Evolutionary conservation across 2,329 filamentous ascomycete species (phyloP).

Genomic region (Xylogone sp.): DNA sequence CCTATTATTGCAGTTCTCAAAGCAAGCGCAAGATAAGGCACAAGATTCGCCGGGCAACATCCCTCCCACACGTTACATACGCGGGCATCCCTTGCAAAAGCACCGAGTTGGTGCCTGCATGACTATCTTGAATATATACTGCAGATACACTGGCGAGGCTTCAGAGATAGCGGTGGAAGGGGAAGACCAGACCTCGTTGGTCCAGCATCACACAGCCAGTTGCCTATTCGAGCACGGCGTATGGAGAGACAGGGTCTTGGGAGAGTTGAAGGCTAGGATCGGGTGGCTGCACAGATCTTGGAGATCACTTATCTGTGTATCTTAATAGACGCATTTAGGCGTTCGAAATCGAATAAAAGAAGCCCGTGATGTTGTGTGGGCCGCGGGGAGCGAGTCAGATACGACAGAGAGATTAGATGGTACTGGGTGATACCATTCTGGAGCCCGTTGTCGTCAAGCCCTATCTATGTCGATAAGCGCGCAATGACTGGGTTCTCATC

Average conservation of each 20-base stretch:
- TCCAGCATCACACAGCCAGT: background rate
- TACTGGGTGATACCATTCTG: background rate
- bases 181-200: too few relatives aligned
- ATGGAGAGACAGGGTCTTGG: background rate
- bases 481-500: too few relatives aligned
- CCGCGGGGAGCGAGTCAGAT: background rate
- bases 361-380: background rate
- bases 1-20: too few relatives aligned
- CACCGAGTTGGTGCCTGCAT: too few relatives aligned
- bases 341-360: background rate
- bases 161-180: too few relatives aligned
- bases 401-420: background rate
- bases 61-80: too few relatives aligned
- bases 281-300: background rate
- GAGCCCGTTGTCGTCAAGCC: background rate
- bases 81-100: too few relatives aligned
- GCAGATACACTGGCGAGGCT: too few relatives aligned
- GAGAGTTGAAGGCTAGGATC: background rate
- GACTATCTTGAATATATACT: too few relatives aligned
- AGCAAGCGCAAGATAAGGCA: too few relatives aligned
- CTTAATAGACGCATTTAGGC: background rate
- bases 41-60: too few relatives aligned
- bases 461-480: background rate
- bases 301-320: background rate
- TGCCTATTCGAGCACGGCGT: background rate